Percentiles rank a stretch among this genome's conserved stretches.
Evolutionary conservation across 371 early-diverging fungal species (phyloP).

Genomic region (Mucor piriformis): DNA sequence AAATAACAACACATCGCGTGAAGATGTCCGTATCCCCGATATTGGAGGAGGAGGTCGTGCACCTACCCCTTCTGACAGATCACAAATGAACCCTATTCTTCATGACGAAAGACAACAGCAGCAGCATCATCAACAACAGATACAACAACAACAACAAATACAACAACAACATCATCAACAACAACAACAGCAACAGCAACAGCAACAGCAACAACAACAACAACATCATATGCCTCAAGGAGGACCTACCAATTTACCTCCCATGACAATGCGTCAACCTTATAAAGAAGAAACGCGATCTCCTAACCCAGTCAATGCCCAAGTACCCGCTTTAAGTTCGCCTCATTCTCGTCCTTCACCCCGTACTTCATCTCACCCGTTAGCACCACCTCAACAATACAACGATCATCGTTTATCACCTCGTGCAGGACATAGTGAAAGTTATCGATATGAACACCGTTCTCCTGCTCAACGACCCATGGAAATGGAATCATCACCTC

Average conservation of each 20-base stretch:
- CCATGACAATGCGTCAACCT: constrained; percentile 33
- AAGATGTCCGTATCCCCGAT: constrained; percentile 52
- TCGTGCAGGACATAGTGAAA: constrained; percentile 19
- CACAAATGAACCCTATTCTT: constrained; percentile 58
- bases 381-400: constrained; percentile 9
- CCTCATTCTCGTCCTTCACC: constrained; percentile 19
- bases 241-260: constrained; percentile 23
- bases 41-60: constrained; percentile 45
- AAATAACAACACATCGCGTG: constrained; percentile 18
- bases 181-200: constrained; percentile 20
- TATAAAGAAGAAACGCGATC: constrained; percentile 23
- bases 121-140: constrained; percentile 20
- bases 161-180: constrained; percentile 24
- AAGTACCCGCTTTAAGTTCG: constrained; percentile 1
- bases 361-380: constrained; percentile 11
- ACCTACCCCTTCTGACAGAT: constrained; percentile 53
- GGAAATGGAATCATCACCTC: constrained; percentile 17
- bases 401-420: constrained; percentile 24
- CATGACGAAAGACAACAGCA: constrained; percentile 33
- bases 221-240: constrained; percentile 7
- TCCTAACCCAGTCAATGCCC: constrained; percentile 13
- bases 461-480: constrained; percentile 28
- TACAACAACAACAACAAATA: constrained; percentile 5
- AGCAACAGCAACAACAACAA: constrained; percentile 20
- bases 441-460: constrained; percentile 25